These are phyloP conservation scores for Tilletia indica DNA, from an alignment of 1,284 basidiomycete species.

Conservation along the genomic window DNA sequence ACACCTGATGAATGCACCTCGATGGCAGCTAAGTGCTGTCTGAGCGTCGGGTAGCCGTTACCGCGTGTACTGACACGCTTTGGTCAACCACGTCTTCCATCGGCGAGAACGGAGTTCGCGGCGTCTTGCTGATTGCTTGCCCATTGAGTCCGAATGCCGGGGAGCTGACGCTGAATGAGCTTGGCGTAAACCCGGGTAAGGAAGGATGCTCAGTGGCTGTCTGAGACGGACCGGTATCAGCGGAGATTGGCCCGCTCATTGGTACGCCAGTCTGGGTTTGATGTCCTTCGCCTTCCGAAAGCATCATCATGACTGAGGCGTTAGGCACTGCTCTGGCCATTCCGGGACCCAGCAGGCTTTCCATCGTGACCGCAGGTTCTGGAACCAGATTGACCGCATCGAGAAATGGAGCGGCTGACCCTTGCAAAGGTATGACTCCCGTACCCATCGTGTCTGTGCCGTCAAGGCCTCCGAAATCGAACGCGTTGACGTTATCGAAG, in stretches of 20 bases:
- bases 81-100: constrained; percentile 34
- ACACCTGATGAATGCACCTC: background rate
- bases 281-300: background rate
- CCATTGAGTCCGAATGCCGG: constrained; percentile 35
- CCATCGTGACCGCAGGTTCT: background rate
- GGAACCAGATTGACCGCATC: background rate
- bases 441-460: background rate
- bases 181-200: constrained; percentile 46
- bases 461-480: constrained; percentile 9
- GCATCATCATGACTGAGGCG: constrained; percentile 8
- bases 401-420: background rate
- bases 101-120: constrained; percentile 44
- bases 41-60: background rate
- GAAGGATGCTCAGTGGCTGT: constrained; percentile 38
- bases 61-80: constrained; percentile 28
- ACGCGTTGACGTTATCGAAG: constrained; percentile 39
- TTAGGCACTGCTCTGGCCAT: background rate
- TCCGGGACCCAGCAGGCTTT: background rate
- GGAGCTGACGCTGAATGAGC: constrained; percentile 44
- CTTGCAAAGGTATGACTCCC: background rate
- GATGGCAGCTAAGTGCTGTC: background rate
- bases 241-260: background rate
- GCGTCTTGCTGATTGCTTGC: constrained; percentile 37
- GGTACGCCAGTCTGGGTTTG: background rate
- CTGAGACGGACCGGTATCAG: constrained; percentile 10